Evolutionary conservation across 495 filamentous ascomycete species (phyloP).

Genomic region (Filosporella fistucella): DNA sequence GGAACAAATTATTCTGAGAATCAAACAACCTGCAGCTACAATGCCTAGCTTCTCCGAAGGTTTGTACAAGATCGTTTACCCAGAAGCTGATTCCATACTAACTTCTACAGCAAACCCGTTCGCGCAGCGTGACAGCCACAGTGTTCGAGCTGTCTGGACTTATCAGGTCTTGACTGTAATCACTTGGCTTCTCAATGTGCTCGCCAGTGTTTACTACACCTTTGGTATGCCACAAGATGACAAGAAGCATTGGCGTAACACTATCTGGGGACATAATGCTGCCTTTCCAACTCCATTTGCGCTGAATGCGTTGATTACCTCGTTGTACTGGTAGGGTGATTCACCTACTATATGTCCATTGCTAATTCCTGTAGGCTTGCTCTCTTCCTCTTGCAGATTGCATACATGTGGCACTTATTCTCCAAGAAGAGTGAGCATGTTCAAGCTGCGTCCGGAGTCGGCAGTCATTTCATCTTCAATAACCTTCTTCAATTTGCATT

Average conservation of each 20-base stretch:
- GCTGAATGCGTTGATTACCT: conserved; percentile 62
- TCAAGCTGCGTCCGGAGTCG: conserved; percentile 68
- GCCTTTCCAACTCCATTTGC: conserved; percentile 68
- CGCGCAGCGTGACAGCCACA: conserved; percentile 55
- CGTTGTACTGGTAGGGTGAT: conserved; percentile 66
- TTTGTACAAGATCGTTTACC: background rate
- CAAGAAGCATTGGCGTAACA: conserved; percentile 34
- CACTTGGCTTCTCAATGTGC: conserved; percentile 66
- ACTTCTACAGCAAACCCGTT: conserved; percentile 58
- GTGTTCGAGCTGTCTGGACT: conserved; percentile 36
- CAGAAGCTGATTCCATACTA: background rate
- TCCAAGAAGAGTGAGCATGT: conserved; percentile 52
- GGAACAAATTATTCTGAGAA: too few relatives aligned
- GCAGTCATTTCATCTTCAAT: conserved; percentile 78
- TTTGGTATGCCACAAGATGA: conserved; percentile 55
- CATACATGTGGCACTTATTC: conserved; percentile 75
- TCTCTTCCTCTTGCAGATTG: conserved; percentile 68
- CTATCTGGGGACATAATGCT: conserved; percentile 68
- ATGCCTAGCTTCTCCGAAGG: conserved; percentile 5
- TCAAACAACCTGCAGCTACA: too few relatives aligned
- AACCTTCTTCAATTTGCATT: conserved; percentile 77
- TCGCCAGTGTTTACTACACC: conserved; percentile 67
- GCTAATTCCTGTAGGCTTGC: conserved; percentile 51
- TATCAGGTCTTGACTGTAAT: conserved; percentile 68
- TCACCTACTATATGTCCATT: background rate